These are phyloP conservation scores for Termitomyces sp. DNA, from an alignment of 768 basidiomycete genomes.

Conservation along the genomic window DNA sequence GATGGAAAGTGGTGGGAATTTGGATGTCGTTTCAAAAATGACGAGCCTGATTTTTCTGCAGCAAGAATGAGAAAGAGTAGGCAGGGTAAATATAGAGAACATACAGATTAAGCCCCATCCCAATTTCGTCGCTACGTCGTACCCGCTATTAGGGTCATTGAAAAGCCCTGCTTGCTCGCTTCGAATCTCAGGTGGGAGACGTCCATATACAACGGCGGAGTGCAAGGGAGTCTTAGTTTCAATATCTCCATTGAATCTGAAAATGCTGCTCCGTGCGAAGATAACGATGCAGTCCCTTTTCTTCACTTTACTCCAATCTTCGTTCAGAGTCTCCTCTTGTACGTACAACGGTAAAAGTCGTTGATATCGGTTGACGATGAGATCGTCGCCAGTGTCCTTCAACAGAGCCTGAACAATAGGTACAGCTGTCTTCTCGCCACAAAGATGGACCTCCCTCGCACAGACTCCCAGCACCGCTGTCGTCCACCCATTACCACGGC, in stretches of 20 bases:
- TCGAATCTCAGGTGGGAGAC: conserved; percentile 86
- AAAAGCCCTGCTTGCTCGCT: conserved; percentile 92
- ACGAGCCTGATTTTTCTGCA: conserved; percentile 78
- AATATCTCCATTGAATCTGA: conserved; percentile 67
- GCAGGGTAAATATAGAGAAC: conserved; percentile 25
- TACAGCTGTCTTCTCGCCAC: conserved; percentile 92
- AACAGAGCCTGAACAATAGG: conserved; percentile 71
- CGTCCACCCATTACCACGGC: conserved; percentile 84
- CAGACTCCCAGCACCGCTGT: conserved; percentile 70
- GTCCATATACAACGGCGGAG: conserved; percentile 93
- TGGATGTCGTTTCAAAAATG: conserved; percentile 45
- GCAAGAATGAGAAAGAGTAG: neutral
- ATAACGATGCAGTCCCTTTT: conserved; percentile 92
- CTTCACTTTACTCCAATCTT: conserved; percentile 57
- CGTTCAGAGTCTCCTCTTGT: conserved; percentile 59
- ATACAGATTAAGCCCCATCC: conserved; percentile 97
- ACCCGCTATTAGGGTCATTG: conserved; percentile 80
- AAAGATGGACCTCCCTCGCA: conserved; percentile 87
- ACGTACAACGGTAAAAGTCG: conserved; percentile 84
- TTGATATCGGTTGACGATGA: conserved; percentile 79
- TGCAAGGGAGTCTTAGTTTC: conserved; percentile 71
- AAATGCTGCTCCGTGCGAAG: conserved; percentile 77
- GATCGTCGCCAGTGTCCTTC: conserved; percentile 77
- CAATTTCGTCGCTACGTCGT: conserved; percentile 91
- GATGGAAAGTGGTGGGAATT: conserved; percentile 60